Percentiles rank a stretch among this genome's conserved stretches.
Conservation (phyloP, 2,329 filamentous ascomycete genomes). For the Cladophialophora carrionii region DNA sequence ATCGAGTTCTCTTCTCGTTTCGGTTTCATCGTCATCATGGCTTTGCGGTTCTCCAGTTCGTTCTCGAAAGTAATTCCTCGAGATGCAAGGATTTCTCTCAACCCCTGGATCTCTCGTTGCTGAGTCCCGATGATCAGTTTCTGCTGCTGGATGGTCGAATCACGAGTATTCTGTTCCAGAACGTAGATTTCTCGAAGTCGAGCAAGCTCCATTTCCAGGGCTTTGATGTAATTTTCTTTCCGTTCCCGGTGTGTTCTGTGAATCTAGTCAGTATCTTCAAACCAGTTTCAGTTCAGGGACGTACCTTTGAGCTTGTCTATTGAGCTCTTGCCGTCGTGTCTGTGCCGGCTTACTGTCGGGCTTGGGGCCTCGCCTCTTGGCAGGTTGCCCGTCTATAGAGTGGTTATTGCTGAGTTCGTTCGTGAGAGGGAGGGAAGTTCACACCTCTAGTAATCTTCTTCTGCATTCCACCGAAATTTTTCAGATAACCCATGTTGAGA, state of each 20-base stretch:
- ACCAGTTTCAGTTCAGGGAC: slow-evolving; percentile 20
- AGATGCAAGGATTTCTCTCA: slow-evolving; percentile 65
- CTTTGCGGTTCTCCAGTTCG: slow-evolving; percentile 48
- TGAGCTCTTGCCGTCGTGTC: slow-evolving; percentile 88
- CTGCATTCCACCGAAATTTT: slow-evolving; percentile 64
- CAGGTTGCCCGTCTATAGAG: slow-evolving; percentile 72
- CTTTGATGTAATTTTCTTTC: slow-evolving; percentile 94
- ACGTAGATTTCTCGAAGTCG: slow-evolving; percentile 75
- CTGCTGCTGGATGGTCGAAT: slow-evolving; percentile 59
- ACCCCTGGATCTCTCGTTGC: slow-evolving; percentile 75
- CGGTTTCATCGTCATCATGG: slow-evolving; percentile 33
- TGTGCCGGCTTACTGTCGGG: slow-evolving; percentile 94
- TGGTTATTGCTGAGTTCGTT: slow-evolving; percentile 17
- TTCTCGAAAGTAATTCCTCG: slow-evolving; percentile 63
- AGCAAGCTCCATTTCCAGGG: slow-evolving; percentile 86
- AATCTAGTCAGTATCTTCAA: slow-evolving; percentile 23
- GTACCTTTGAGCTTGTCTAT: slow-evolving; percentile 92
- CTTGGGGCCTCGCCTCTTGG: slow-evolving; percentile 91
- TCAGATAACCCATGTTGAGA: slow-evolving; percentile 64
- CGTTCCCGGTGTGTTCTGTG: slow-evolving; percentile 90
- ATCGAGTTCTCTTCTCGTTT: slow-evolving; percentile 33
- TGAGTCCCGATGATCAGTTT: slow-evolving; percentile 74
- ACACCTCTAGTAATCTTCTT: slow-evolving; percentile 79
- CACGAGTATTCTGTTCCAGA: slow-evolving; percentile 57
- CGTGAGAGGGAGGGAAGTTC: slow-evolving; percentile 16